Percentiles rank a stretch among this genome's conserved stretches.
phyloP scores from a whole-genome alignment of 1,284 basidiomycete genomes.

The Rhodotorula mucilaginosa region DNA sequence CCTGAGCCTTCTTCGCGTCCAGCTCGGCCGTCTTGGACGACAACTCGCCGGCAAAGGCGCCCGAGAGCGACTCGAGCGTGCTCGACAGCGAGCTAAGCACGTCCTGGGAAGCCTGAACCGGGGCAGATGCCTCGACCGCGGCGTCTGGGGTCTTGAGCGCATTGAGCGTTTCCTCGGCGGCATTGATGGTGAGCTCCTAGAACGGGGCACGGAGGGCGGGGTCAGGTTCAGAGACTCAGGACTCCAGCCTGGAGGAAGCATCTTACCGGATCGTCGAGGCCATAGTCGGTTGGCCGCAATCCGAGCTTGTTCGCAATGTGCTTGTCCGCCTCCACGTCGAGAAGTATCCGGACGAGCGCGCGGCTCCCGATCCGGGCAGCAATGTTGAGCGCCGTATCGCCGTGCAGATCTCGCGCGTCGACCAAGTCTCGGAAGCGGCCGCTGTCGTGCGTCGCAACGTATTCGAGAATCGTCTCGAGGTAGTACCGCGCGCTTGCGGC shows the following conservation, averaged over 20 bases:
- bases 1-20: slow-evolving; percentile 71
- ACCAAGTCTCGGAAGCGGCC: slow-evolving; percentile 72
- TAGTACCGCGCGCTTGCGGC: slow-evolving; percentile 84
- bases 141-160: neutral
- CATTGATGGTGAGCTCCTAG: slow-evolving; percentile 55
- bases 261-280: slow-evolving; percentile 69
- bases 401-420: slow-evolving; percentile 91
- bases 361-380: slow-evolving; percentile 91
- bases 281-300: slow-evolving; percentile 87
- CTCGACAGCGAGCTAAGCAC: slow-evolving; percentile 81
- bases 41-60: slow-evolving; percentile 79
- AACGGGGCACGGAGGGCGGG: slow-evolving; percentile 50
- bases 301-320: slow-evolving; percentile 91
- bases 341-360: slow-evolving; percentile 76
- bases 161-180: slow-evolving; percentile 57
- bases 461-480: slow-evolving; percentile 82
- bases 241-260: neutral
- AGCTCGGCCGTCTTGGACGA: slow-evolving; percentile 81
- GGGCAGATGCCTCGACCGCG: neutral
- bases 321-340: slow-evolving; percentile 92
- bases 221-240: neutral
- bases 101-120: slow-evolving; percentile 75
- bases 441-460: slow-evolving; percentile 40
- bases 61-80: slow-evolving; percentile 73
- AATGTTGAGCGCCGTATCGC: slow-evolving; percentile 93